These are phyloP conservation scores for Ganoderma sinense DNA, from an alignment of 1,284 basidiomycete species.

Conservation along the genomic window DNA sequence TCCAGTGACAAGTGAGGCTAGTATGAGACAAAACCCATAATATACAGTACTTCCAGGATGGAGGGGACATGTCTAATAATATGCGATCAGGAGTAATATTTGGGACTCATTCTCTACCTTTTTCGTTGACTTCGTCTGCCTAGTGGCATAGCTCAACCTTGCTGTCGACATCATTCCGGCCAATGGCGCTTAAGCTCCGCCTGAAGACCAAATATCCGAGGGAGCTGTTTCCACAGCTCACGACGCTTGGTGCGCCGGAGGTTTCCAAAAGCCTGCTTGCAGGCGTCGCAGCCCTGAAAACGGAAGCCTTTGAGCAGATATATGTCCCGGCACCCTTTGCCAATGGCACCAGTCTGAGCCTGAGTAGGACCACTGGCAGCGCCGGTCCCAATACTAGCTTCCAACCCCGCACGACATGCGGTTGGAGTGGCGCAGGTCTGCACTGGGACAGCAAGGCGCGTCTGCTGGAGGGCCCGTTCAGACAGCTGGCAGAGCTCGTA, in stretches of 20 bases:
- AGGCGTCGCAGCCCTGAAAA: not conserved
- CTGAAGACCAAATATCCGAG: not conserved
- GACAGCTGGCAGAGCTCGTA: not conserved
- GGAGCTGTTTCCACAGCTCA: not conserved
- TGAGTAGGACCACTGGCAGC: not conserved
- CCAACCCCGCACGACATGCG: not conserved
- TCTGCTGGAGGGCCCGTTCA: not conserved
- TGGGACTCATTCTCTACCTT: too few relatives aligned
- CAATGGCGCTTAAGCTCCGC: not conserved
- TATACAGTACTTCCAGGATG: too few relatives aligned
- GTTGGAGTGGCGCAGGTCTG: too few relatives aligned
- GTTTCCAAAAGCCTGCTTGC: not conserved
- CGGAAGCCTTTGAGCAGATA: not conserved
- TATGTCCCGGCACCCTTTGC: not conserved
- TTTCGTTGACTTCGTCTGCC: too few relatives aligned
- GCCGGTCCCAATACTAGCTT: not conserved
- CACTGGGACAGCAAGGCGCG: not conserved
- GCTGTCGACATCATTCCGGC: not conserved
- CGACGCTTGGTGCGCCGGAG: not conserved
- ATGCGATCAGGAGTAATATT: too few relatives aligned
- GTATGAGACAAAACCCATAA: too few relatives aligned
- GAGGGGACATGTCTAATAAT: too few relatives aligned
- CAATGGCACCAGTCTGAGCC: too few relatives aligned
- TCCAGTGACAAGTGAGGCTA: too few relatives aligned
- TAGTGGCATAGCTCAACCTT: too few relatives aligned